Evolutionary conservation across 1,139 yeast species (phyloP).

Genomic region (Nakaseomyces sp.): DNA sequence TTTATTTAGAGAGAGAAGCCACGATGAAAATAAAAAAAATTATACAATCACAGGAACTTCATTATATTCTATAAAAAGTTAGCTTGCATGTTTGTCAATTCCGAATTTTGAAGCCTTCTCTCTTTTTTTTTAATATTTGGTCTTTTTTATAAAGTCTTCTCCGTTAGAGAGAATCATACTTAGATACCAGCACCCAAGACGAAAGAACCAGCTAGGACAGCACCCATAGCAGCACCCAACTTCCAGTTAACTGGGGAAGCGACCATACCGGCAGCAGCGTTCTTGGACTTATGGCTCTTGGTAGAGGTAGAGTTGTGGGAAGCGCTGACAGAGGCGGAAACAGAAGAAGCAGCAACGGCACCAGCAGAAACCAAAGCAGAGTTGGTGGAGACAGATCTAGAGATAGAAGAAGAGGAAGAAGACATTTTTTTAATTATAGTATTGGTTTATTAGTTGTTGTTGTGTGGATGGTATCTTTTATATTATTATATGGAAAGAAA

Average conservation of each 20-base stretch:
- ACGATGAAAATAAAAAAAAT: background rate
- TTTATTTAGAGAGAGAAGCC: no score
- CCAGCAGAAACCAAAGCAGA: constrained; percentile 19
- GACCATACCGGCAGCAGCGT: constrained; percentile 21
- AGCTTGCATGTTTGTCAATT: no score
- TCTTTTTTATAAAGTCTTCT: no score
- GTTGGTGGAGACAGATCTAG: constrained; percentile 16
- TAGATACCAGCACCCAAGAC: constrained; percentile 26
- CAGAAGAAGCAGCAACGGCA: constrained; percentile 26
- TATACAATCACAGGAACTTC: no score
- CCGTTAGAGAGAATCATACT: no score
- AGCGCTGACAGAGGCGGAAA: constrained; percentile 13
- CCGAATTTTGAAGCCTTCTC: no score
- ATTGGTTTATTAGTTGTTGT: background rate
- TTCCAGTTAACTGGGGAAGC: constrained; percentile 19
- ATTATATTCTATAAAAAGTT: no score
- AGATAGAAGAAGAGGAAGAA: constrained; percentile 7
- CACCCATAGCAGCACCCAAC: constrained; percentile 2
- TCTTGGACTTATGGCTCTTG: constrained; percentile 6
- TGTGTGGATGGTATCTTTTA: background rate
- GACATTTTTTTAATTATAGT: constrained; percentile 4
- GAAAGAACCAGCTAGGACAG: constrained; percentile 28
- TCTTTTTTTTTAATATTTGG: no score
- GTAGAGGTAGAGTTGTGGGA: constrained; percentile 10
- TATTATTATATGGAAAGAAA: background rate